Evolutionary conservation across 768 basidiomycete genomes (phyloP), one percentile per base, ranked within the genome.

Genomic region (Butyriboletus loyo): DNA sequence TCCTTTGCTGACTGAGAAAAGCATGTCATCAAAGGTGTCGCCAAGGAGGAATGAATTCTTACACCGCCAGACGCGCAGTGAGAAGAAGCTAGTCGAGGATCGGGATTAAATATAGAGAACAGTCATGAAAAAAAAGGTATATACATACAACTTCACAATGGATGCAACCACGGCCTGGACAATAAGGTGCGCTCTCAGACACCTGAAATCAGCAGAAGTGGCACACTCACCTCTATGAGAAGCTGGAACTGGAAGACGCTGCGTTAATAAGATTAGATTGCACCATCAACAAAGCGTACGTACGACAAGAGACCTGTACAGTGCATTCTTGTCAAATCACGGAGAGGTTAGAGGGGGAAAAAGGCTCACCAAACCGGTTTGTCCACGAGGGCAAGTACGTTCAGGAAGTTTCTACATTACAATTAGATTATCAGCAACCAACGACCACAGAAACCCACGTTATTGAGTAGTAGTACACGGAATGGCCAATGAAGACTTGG

Each of bases 41-140:
- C 34, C 19, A 35, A 10, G 7, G 17, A 45, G 15, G 8, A 52
- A n/a, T 62, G 25, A 70, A 58, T 47, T 14, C 67, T 53, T 65
- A 84, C 83, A 85, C 66, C 82, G 68, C 82, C 82, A 85, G 13
- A 85, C 83, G 14, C 83, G 79, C 67, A 84, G 70, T 1, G 80
- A 73, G 52, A 83, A 85, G 44, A 75, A 74, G 35, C 82, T 85
- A 46, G 17, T 31, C 24, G 43, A 25, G 3, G 22, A 31, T 48
- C 9, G 45, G 31, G 32, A 37, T 13, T 21, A 22, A 46, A 41
- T 22, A 28, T 19, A 14, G 7, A 21, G n/a, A 39, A 54, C 6
- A 17, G 22, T 24, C 6, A 4, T 5, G 17, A 40, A 24, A 40
- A 24, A 40, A 34, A 45, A 13, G n/a, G n/a, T n/a, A 25, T 31